Conservation (phyloP, 2,329 filamentous ascomycete genomes). For the Bipolaris zeicola region DNA sequence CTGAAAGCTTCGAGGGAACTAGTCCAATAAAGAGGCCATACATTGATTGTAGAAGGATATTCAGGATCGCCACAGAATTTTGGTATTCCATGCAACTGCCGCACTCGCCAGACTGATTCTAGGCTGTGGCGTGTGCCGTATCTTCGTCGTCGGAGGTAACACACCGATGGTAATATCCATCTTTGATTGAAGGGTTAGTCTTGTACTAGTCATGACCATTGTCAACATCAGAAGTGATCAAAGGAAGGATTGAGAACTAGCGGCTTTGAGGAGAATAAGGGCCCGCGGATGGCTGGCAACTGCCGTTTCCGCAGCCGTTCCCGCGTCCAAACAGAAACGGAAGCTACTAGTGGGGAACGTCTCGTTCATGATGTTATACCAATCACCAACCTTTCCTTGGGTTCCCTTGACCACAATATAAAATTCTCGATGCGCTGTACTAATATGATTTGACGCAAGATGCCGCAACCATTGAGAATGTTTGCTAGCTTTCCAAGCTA, state of each 20-base stretch:
- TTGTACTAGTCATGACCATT: not conserved
- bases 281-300: not conserved
- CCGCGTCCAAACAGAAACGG: not conserved
- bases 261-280: not conserved
- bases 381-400: not conserved
- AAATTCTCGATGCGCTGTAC: not conserved
- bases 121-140: not conserved
- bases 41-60: not conserved
- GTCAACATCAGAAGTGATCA: not conserved
- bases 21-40: no score
- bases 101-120: not conserved
- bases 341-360: not conserved
- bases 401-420: not conserved
- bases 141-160: not conserved
- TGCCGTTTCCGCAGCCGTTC: not conserved
- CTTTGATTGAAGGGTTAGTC: not conserved
- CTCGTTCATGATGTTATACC: not conserved
- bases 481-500: not conserved
- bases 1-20: no score
- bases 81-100: not conserved
- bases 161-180: not conserved
- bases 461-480: not conserved
- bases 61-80: not conserved
- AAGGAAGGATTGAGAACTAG: not conserved
- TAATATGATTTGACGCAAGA: not conserved